Evolutionary conservation across 2,329 filamentous ascomycete genomes (phyloP).

Genomic region (Endothia cerciana): DNA sequence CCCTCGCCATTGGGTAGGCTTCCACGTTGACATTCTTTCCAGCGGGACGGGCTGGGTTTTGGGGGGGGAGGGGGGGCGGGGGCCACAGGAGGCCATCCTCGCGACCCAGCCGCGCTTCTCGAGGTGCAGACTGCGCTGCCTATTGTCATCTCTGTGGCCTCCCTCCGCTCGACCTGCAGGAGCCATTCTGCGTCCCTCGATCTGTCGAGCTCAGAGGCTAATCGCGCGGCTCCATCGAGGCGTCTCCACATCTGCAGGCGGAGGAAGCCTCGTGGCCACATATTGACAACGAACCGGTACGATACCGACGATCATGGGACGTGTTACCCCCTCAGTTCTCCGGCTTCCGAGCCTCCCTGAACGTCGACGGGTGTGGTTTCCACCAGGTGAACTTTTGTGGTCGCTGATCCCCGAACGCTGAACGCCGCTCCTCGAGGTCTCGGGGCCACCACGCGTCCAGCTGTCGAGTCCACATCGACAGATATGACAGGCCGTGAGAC

Average conservation of each 20-base stretch:
- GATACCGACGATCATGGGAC: neutral
- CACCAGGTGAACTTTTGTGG: neutral
- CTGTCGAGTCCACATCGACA: slow-evolving; percentile 1
- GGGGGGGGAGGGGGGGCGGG: neutral
- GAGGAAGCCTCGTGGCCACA: neutral
- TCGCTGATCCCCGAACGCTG: neutral
- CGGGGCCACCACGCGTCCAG: neutral
- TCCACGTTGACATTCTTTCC: neutral
- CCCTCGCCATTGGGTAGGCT: slow-evolving; percentile 3
- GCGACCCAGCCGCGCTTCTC: neutral
- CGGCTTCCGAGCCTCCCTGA: neutral
- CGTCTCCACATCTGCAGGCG: neutral
- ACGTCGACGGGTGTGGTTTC: neutral
- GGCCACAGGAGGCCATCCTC: neutral
- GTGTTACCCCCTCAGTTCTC: neutral
- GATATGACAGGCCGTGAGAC: slow-evolving; percentile 5
- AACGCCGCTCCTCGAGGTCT: neutral
- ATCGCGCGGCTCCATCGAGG: slow-evolving; percentile 10
- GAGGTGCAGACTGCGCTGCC: no score
- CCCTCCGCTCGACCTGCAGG: neutral
- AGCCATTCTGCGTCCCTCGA: slow-evolving; percentile 1
- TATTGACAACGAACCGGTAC: neutral
- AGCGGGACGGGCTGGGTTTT: neutral
- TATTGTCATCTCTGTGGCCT: no score
- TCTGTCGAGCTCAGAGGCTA: neutral